Percentiles rank a stretch among this genome's conserved stretches.
Evolutionary conservation across 495 filamentous ascomycete species (phyloP).

Genomic region (Penicillium argentinense): DNA sequence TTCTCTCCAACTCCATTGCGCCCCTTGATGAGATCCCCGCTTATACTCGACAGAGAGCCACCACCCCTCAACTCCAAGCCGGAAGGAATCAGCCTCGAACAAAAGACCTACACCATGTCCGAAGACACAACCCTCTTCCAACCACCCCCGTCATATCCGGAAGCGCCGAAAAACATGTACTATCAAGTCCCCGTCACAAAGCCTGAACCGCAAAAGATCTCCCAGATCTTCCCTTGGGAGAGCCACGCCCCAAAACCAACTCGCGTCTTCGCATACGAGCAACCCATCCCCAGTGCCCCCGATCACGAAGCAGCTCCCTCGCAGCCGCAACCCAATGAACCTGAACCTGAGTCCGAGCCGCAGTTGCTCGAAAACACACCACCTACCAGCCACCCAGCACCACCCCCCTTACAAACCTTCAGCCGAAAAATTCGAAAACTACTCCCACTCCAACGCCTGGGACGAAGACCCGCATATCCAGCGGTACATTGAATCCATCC

Average conservation of each 20-base stretch:
- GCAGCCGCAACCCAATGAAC: background rate
- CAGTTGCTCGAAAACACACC: no score
- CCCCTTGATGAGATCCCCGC: constrained; percentile 6
- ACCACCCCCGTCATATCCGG: constrained; percentile 71
- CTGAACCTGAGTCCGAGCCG: no score
- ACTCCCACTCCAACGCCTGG: constrained; percentile 78
- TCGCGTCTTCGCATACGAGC: constrained; percentile 69
- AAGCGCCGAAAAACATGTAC: constrained; percentile 81
- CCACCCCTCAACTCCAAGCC: constrained; percentile 73
- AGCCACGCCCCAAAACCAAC: constrained; percentile 59
- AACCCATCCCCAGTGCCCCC: constrained; percentile 15
- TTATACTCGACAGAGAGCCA: constrained; percentile 56
- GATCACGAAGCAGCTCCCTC: constrained; percentile 1
- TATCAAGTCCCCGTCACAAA: constrained; percentile 70
- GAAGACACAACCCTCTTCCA: constrained; percentile 67
- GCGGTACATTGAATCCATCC: constrained; percentile 70
- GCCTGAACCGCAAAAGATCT: constrained; percentile 54
- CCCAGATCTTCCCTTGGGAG: constrained; percentile 88
- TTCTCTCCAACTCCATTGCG: no score
- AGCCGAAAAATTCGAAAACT: constrained; percentile 60
- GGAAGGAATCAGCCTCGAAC: constrained; percentile 75
- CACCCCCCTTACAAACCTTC: constrained; percentile 29
- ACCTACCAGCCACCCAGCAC: constrained; percentile 8
- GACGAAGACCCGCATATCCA: constrained; percentile 82
- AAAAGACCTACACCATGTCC: constrained; percentile 74